Conservation (phyloP, 2,329 filamentous ascomycete species). For the Nigrospora oryzae region DNA sequence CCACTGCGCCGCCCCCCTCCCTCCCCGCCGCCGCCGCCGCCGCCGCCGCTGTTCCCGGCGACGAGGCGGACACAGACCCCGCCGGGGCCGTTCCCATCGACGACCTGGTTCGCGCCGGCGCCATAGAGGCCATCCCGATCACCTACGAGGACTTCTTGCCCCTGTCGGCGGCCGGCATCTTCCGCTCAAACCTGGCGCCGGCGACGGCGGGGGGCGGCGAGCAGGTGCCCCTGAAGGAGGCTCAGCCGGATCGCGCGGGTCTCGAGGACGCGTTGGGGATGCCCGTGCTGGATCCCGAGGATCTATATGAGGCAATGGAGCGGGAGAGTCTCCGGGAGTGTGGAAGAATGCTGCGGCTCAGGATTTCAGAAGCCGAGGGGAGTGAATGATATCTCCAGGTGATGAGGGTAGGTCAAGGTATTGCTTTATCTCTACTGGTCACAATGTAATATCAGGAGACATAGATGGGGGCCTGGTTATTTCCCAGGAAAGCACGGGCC, state of each 20-base stretch:
- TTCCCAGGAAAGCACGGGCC: no score
- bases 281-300: neutral
- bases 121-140: conserved; percentile 30
- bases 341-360: neutral
- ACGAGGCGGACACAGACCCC: no score
- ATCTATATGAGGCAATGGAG: neutral
- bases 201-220: conserved; percentile 40
- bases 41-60: no score
- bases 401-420: no score
- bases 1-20: neutral
- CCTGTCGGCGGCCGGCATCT: conserved; percentile 42
- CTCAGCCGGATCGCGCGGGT: neutral
- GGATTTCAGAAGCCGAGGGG: no score
- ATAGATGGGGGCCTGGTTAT: no score
- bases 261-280: neutral
- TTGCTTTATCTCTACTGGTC: no score
- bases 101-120: conserved; percentile 19
- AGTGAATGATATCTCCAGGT: no score
- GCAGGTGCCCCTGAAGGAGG: conserved; percentile 29
- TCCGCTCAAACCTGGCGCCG: conserved; percentile 14
- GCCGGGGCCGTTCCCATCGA: no score
- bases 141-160: conserved; percentile 48
- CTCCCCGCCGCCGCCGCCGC: no score
- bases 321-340: neutral
- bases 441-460: no score